Conservation (phyloP, 495 filamentous ascomycete species). For the Bathelium albidoporum region DNA sequence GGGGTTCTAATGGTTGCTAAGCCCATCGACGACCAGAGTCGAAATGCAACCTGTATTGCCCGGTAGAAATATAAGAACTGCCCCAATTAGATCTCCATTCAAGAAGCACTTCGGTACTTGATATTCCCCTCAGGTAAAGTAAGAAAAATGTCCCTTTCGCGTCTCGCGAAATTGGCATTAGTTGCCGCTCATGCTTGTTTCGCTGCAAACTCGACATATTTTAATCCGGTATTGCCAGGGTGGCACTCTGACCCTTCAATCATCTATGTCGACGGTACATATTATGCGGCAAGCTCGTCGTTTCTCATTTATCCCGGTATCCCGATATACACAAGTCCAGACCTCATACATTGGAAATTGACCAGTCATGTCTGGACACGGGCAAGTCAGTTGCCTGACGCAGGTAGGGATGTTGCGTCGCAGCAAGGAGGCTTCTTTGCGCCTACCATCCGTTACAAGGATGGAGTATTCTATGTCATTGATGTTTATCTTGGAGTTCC, state of each 20-base stretch:
- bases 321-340: slow-evolving; percentile 42
- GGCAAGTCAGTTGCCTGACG: slow-evolving; percentile 15
- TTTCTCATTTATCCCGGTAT: slow-evolving; percentile 47
- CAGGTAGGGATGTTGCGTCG: slow-evolving; percentile 14
- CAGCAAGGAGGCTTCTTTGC: slow-evolving; percentile 27
- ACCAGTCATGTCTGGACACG: slow-evolving; percentile 30
- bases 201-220: slow-evolving; percentile 7
- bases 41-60: neutral
- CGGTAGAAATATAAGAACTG: neutral
- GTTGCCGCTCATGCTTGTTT: neutral
- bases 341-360: slow-evolving; percentile 43
- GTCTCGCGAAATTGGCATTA: neutral
- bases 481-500: slow-evolving; percentile 14
- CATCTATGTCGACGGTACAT: slow-evolving; percentile 42
- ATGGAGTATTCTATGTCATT: slow-evolving; percentile 24
- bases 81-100: neutral
- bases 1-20: neutral
- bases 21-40: neutral
- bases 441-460: slow-evolving; percentile 18
- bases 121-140: neutral
- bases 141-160: neutral
- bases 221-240: slow-evolving; percentile 45
- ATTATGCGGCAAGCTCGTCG: slow-evolving; percentile 44
- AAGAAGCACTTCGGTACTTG: neutral
- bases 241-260: slow-evolving; percentile 48